Evolutionary conservation across 2,329 filamentous ascomycete genomes (phyloP).

Genomic region (Verruconis gallopava): DNA sequence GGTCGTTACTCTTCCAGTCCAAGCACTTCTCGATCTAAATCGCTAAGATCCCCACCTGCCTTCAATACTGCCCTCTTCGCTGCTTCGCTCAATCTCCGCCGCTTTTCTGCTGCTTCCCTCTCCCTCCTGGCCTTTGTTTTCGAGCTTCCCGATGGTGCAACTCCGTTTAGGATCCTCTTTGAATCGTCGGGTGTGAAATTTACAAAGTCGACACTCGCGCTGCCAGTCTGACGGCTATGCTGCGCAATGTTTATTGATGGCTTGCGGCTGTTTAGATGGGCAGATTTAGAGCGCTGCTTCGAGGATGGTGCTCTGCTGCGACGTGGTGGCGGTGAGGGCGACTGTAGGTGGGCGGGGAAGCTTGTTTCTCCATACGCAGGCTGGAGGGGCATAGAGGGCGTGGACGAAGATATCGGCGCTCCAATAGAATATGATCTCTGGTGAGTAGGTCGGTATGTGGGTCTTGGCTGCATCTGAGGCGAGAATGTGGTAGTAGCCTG

Average conservation of each 20-base stretch:
- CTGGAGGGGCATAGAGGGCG: neutral
- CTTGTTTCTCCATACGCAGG: neutral
- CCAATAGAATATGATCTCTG: neutral
- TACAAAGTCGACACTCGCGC: slow-evolving; percentile 55
- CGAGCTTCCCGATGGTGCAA: slow-evolving; percentile 78
- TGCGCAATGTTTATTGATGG: neutral
- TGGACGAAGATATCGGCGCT: neutral
- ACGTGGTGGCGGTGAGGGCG: neutral
- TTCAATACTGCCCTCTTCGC: slow-evolving; percentile 56
- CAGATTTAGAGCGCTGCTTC: slow-evolving; percentile 1
- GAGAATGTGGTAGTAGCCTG: neutral
- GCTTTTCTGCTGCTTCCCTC: slow-evolving; percentile 70
- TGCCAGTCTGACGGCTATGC: slow-evolving; percentile 11
- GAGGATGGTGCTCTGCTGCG: neutral
- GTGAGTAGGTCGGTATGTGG: neutral
- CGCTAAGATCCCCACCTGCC: slow-evolving; percentile 51
- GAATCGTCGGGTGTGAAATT: slow-evolving; percentile 81
- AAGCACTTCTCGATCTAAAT: slow-evolving; percentile 21
- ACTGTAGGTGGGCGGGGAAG: neutral
- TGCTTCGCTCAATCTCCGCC: slow-evolving; percentile 53
- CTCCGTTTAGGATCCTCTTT: slow-evolving; percentile 68
- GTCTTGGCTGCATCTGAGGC: neutral
- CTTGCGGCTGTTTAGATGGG: neutral
- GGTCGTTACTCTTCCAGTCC: neutral
- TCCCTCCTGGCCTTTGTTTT: slow-evolving; percentile 94